A percentile compares a stretch with the other conserved stretches of the same genome.
These are phyloP conservation scores for Backusella luteola DNA, from an alignment of 192 early-diverging fungal genomes.

Conservation along the genomic window DNA sequence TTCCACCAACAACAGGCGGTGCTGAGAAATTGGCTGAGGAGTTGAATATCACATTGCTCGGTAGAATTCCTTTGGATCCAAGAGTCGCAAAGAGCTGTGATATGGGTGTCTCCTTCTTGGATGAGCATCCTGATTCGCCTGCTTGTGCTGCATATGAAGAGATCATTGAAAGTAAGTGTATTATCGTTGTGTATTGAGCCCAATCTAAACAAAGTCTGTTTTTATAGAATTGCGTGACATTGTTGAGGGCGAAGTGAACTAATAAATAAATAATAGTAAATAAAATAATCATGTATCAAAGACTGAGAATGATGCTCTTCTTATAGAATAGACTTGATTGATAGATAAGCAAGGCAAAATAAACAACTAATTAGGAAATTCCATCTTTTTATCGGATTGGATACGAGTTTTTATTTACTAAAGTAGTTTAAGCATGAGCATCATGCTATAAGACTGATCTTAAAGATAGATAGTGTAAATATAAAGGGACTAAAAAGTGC, in stretches of 20 bases:
- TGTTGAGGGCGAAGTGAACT: background rate
- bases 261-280: background rate
- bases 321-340: no score
- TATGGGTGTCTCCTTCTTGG: conserved; percentile 86
- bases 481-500: no score
- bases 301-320: no score
- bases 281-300: no score
- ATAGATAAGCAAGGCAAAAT: no score
- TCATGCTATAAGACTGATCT: no score
- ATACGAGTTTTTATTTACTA: no score
- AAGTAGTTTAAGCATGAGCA: no score
- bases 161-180: conserved; percentile 58
- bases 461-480: no score
- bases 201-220: background rate
- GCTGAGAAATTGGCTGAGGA: conserved; percentile 65
- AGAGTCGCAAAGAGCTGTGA: conserved; percentile 83
- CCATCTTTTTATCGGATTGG: no score
- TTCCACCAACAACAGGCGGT: conserved; percentile 77
- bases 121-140: conserved; percentile 85
- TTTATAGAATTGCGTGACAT: background rate
- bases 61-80: conserved; percentile 77
- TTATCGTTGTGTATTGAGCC: background rate
- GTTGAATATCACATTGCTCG: conserved; percentile 60
- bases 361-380: no score
- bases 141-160: conserved; percentile 66